Conservation (phyloP, 2,329 filamentous ascomycete species). For the Hirsutella minnesotensis region DNA sequence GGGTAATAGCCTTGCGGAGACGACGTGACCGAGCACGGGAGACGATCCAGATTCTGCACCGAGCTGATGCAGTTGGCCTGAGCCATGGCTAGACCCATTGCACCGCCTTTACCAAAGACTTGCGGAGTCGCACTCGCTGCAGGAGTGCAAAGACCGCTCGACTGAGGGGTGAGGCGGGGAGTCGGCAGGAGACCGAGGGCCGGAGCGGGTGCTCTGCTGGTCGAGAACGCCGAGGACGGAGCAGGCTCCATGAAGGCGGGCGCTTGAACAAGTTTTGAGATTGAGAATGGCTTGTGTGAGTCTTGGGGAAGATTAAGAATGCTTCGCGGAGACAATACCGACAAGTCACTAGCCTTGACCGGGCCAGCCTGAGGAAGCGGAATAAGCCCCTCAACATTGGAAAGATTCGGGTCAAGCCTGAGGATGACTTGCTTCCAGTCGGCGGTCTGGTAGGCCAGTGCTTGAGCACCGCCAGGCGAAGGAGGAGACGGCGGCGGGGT, state of each 20-base stretch:
- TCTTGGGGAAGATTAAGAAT: slow-evolving; percentile 32
- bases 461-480: slow-evolving; percentile 35
- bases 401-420: slow-evolving; percentile 42
- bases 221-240: slow-evolving; percentile 30
- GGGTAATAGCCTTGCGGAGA: slow-evolving; percentile 38
- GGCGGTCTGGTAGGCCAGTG: slow-evolving; percentile 32
- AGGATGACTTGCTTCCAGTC: slow-evolving; percentile 50
- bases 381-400: slow-evolving; percentile 44
- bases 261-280: slow-evolving; percentile 26
- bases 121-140: slow-evolving; percentile 42
- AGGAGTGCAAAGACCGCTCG: slow-evolving; percentile 46
- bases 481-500: slow-evolving; percentile 58
- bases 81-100: slow-evolving; percentile 50
- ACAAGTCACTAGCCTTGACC: slow-evolving; percentile 21
- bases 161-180: slow-evolving; percentile 45
- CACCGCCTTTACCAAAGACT: slow-evolving; percentile 35
- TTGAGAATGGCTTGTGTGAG: slow-evolving; percentile 19
- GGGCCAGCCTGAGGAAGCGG: slow-evolving; percentile 17
- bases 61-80: slow-evolving; percentile 36
- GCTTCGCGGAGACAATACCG: slow-evolving; percentile 27
- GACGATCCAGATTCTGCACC: slow-evolving; percentile 40
- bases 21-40: slow-evolving; percentile 33
- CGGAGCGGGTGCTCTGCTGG: slow-evolving; percentile 33
- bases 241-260: slow-evolving; percentile 36
- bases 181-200: slow-evolving; percentile 45